Conservation (phyloP, 1,139 yeast genomes). For the Magnusiomyces suaveolens region DNA sequence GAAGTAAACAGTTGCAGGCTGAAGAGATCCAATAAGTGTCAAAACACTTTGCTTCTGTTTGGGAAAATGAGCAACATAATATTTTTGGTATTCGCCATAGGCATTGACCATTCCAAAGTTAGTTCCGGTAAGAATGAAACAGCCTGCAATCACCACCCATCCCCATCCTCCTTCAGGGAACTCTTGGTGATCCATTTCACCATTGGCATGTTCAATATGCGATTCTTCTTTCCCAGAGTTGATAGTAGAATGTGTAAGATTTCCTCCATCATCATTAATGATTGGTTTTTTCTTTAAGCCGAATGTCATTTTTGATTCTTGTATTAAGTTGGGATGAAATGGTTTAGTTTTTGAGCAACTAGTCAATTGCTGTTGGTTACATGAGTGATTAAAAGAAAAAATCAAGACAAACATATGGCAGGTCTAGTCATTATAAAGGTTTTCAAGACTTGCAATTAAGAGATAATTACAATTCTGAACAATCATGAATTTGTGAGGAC, state of each 20-base stretch:
- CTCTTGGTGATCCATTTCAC: slow-evolving; percentile 9
- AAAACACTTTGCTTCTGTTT: slow-evolving; percentile 32
- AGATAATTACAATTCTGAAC: no score
- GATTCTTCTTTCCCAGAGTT: background rate
- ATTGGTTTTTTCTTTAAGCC: background rate
- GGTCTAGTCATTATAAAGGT: no score
- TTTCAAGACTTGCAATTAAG: no score
- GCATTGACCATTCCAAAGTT: slow-evolving; percentile 44
- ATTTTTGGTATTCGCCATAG: slow-evolving; percentile 50
- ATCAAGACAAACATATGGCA: no score
- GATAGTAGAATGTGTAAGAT: background rate
- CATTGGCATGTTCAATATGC: background rate
- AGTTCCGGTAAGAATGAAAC: slow-evolving; percentile 21
- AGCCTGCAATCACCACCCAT: slow-evolving; percentile 27
- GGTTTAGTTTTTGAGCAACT: no score
- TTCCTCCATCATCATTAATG: background rate
- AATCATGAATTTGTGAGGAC: no score
- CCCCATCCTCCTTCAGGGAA: slow-evolving; percentile 28
- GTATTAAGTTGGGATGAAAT: no score
- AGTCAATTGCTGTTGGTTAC: no score
- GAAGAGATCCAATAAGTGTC: slow-evolving; percentile 49
- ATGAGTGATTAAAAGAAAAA: no score
- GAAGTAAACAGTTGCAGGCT: slow-evolving; percentile 37
- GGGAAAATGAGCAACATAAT: slow-evolving; percentile 41
- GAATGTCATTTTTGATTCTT: no score